Percentiles rank a stretch among this genome's conserved stretches.
These are phyloP conservation scores for Microbotryomycetes sp. DNA, from an alignment of 1,284 basidiomycete genomes.

Conservation along the genomic window DNA sequence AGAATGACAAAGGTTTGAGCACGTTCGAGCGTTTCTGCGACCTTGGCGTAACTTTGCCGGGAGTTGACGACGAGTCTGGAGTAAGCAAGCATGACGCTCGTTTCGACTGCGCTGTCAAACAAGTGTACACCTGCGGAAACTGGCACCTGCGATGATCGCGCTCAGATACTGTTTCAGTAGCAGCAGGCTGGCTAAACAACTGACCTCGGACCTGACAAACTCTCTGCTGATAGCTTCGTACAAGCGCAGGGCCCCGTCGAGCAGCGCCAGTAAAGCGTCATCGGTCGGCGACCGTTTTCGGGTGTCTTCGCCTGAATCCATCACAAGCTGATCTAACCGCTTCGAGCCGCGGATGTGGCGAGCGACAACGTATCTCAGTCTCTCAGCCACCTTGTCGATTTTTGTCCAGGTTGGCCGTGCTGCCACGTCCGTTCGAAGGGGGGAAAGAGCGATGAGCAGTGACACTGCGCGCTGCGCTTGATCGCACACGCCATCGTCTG, in stretches of 20 bases:
- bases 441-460: slow-evolving; percentile 2
- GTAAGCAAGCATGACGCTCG: slow-evolving; percentile 33
- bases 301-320: no score
- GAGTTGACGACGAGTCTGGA: slow-evolving; percentile 12
- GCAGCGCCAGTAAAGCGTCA: no score
- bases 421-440: background rate
- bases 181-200: no score
- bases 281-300: no score
- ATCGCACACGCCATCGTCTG: background rate
- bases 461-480: background rate
- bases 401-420: background rate
- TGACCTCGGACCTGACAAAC: no score
- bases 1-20: no score
- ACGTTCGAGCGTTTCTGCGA: slow-evolving; percentile 2
- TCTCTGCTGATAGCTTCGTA: no score
- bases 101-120: slow-evolving; percentile 32
- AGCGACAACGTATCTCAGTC: slow-evolving; percentile 5
- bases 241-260: no score
- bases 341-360: background rate
- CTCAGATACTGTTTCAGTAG: no score
- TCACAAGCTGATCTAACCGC: slow-evolving; percentile 12
- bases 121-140: no score
- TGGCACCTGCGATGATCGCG: no score
- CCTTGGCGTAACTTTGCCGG: slow-evolving; percentile 6
- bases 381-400: slow-evolving; percentile 19